These are phyloP conservation scores for Phytopythium helicoides DNA, from an alignment of 352 stramenopile genomes.

Conservation along the genomic window DNA sequence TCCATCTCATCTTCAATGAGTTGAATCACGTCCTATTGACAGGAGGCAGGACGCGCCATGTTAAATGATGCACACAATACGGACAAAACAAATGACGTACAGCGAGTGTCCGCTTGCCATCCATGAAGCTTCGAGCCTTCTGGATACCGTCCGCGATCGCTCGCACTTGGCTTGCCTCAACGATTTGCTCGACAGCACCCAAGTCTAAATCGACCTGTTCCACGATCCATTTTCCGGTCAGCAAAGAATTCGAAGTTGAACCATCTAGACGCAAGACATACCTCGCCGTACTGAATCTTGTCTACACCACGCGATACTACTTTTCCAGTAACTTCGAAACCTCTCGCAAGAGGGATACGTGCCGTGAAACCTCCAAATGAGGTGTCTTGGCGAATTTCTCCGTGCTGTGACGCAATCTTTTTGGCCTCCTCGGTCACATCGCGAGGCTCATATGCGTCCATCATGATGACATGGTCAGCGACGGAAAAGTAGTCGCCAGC, in stretches of 20 bases:
- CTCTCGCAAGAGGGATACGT: constrained; percentile 49
- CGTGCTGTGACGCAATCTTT: constrained; percentile 80
- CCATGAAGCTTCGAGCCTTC: constrained; percentile 51
- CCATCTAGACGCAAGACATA: constrained; percentile 19
- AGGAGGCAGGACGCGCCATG: not conserved
- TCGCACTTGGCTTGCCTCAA: constrained; percentile 86
- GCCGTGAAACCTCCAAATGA: constrained; percentile 46
- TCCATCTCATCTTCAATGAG: constrained; percentile 71
- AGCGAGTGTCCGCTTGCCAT: constrained; percentile 52
- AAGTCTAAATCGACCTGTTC: constrained; percentile 87
- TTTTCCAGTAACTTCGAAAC: constrained; percentile 73
- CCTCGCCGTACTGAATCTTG: constrained; percentile 86
- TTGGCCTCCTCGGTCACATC: constrained; percentile 93
- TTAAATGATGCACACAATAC: too few species aligned
- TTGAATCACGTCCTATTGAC: constrained; percentile 50
- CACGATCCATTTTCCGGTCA: constrained; percentile 16
- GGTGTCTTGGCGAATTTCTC: constrained; percentile 45
- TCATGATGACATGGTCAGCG: constrained; percentile 95
- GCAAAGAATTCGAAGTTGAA: too few species aligned
- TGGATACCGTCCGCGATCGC: constrained; percentile 74
- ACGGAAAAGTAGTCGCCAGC: constrained; percentile 97
- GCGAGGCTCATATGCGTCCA: constrained; percentile 93
- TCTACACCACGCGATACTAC: constrained; percentile 67
- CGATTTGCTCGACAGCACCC: constrained; percentile 83
- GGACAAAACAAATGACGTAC: constrained; percentile 16